Evolutionary conservation across 805 yeast species (phyloP).

Genomic region (Candida mattraensis): DNA sequence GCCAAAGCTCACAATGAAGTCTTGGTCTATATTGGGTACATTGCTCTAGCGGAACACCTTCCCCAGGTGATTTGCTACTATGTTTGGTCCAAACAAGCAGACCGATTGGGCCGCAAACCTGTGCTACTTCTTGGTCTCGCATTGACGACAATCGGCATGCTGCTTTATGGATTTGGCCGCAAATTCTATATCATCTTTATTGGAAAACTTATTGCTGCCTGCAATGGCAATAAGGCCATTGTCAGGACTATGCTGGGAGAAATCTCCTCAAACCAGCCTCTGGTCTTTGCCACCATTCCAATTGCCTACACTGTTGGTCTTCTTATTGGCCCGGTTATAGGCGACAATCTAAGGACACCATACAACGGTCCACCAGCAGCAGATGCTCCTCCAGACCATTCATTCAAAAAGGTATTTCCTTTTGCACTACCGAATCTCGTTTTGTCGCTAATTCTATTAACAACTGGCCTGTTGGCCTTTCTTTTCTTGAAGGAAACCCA

Average conservation of each 20-base stretch:
- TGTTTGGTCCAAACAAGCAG: slow-evolving; percentile 3
- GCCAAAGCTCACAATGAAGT: slow-evolving; percentile 2
- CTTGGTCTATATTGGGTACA: neutral
- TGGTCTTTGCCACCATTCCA: slow-evolving; percentile 1
- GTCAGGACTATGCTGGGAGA: neutral
- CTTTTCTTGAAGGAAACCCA: slow-evolving; percentile 2
- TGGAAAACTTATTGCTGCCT: slow-evolving; percentile 1
- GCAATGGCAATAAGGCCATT: neutral
- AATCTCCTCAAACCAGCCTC: neutral
- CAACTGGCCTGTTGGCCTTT: neutral
- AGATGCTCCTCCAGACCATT: slow-evolving; percentile 1
- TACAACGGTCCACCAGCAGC: slow-evolving; percentile 2
- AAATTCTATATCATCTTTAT: slow-evolving; percentile 1
- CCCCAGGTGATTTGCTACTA: neutral
- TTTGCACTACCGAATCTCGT: slow-evolving; percentile 3
- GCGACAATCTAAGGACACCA: slow-evolving; percentile 2
- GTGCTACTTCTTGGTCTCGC: neutral
- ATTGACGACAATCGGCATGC: neutral
- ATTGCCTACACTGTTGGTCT: neutral
- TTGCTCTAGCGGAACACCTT: slow-evolving; percentile 1
- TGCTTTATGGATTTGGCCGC: slow-evolving; percentile 3
- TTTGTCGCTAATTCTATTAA: neutral
- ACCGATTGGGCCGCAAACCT: slow-evolving; percentile 1
- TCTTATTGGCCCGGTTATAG: slow-evolving; percentile 1
- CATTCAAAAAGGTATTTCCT: slow-evolving; percentile 1